Conservation (phyloP, 2,329 filamentous ascomycete genomes). For the Akanthomyces dipterigenus region DNA sequence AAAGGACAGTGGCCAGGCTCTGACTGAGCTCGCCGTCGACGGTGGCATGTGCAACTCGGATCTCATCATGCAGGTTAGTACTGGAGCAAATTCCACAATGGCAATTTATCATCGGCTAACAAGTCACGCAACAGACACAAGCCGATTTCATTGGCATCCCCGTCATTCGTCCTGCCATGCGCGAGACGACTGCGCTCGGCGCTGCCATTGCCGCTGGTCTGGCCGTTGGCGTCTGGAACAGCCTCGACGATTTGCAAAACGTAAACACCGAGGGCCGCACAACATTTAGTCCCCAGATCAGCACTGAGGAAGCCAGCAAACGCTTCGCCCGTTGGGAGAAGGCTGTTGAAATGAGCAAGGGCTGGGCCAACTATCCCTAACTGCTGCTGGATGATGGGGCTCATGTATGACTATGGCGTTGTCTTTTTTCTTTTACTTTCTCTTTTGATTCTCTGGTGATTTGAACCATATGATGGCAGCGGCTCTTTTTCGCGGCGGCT, state of each 20-base stretch:
- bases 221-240: constrained; percentile 66
- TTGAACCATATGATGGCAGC: not conserved
- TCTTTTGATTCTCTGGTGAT: not conserved
- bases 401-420: constrained; percentile 8
- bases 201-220: constrained; percentile 80
- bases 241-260: constrained; percentile 63
- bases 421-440: not conserved
- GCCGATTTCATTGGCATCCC: constrained; percentile 74
- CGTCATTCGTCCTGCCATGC: constrained; percentile 71
- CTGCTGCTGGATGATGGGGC: not conserved
- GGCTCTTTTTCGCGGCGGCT: not conserved
- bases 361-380: constrained; percentile 47
- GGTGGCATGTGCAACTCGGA: constrained; percentile 78
- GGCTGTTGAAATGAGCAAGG: constrained; percentile 72
- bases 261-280: constrained; percentile 65
- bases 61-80: constrained; percentile 61
- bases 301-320: constrained; percentile 48
- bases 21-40: constrained; percentile 72
- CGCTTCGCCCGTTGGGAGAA: constrained; percentile 69
- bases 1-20: constrained; percentile 66
- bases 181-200: constrained; percentile 75
- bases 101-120: constrained; percentile 18
- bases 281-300: constrained; percentile 60
- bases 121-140: constrained; percentile 72
- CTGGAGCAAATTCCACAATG: not conserved